These are phyloP conservation scores for Juglanconis sp. DNA, from an alignment of 2,329 filamentous ascomycete genomes.

Conservation along the genomic window DNA sequence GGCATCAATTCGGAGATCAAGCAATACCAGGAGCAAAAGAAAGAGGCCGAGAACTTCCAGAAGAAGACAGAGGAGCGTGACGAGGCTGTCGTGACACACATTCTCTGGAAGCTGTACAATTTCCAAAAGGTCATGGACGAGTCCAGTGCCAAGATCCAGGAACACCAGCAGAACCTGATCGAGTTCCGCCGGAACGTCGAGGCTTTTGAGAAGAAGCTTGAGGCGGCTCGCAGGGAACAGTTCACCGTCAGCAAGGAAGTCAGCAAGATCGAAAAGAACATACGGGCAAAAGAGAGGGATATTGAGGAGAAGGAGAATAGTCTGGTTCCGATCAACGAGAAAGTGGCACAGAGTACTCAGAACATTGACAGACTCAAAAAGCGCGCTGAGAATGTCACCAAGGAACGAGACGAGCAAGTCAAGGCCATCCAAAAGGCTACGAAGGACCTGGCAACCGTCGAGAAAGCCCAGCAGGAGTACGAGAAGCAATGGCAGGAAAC, in stretches of 20 bases:
- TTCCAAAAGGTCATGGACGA: constrained; percentile 92
- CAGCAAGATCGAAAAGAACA: constrained; percentile 76
- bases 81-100: constrained; percentile 85
- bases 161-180: constrained; percentile 91
- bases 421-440: constrained; percentile 68
- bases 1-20: constrained; percentile 98
- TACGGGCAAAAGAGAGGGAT: constrained; percentile 80
- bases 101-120: constrained; percentile 94
- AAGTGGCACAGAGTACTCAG: constrained; percentile 73
- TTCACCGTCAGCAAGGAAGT: constrained; percentile 73
- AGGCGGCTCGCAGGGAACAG: constrained; percentile 81
- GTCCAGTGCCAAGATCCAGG: constrained; percentile 84
- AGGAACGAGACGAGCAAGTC: constrained; percentile 72
- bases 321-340: constrained; percentile 87
- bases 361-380: constrained; percentile 67
- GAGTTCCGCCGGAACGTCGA: constrained; percentile 87
- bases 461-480: constrained; percentile 85
- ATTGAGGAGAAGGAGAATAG: constrained; percentile 84
- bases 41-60: constrained; percentile 90
- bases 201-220: constrained; percentile 75
- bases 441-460: constrained; percentile 78
- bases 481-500: constrained; percentile 83
- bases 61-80: constrained; percentile 88
- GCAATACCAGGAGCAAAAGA: constrained; percentile 95
- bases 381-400: constrained; percentile 67